Evolutionary conservation across 164 flowering plant genomes (phyloP), one percentile per base, ranked within the genome.

Genomic region (Nelumbo lutea): DNA sequence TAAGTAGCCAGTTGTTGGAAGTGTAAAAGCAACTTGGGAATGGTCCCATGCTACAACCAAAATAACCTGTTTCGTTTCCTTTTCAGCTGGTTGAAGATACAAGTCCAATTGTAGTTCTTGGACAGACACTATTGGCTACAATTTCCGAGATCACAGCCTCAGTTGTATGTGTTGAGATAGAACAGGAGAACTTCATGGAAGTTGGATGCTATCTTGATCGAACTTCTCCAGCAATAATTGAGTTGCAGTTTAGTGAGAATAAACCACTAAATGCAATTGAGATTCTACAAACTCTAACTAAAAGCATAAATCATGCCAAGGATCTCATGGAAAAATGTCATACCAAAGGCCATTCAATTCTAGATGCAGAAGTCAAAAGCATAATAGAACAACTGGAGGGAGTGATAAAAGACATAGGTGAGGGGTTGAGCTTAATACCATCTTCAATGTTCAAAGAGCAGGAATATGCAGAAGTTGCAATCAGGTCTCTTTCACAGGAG

Each of bases 141-240:
- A 83, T 88, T 45, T 75, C 84, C 9, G 91, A 84, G 67, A 68
- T 79, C 66, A 76, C 74, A 8, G 73, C 47, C 42, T 82, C 78
- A 38, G 63, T 84, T 42, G 70, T 9, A 42, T 63, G 74, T 68
- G 65, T 79, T 27, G 71, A 82, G 51, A 14, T 68, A 50, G 86
- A 88, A 68, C 59, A 74, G 48, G 87, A 85, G 3, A 76, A 3
- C 15, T 81, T 88, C 66, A 66, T 76, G 67, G 79, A 82, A 68
- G 69, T 83, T 42, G 93, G 87, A 60, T 79, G 91, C 79, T 90
- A 82, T 65, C 67, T 90, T 3, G 78, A 83, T 63, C 84, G 93
- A 44, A 73, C 77, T 55, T 83, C 81, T 67, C 72, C 78, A 1
- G 86, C 70, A n/a, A 78, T 90, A 57, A 81, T 65, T 82, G 93